Evolutionary conservation across 768 basidiomycete genomes (phyloP), one percentile per base, ranked within the genome.

Genomic region (Serendipita indica): DNA sequence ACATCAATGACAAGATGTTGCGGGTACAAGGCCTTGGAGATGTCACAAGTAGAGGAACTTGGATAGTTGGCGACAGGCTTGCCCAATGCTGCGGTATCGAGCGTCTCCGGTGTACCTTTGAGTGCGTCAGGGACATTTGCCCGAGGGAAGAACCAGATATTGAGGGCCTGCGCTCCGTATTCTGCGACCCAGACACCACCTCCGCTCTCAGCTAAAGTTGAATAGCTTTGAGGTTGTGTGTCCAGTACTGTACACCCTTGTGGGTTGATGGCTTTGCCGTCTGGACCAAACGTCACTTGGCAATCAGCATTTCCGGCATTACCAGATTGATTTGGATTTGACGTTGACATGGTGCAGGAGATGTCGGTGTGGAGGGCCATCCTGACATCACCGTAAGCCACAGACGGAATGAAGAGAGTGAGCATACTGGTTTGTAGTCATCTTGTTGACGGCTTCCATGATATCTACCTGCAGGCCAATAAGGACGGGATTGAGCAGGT

Each of bases 81-180:
- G 5, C 58, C 58, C 12, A 58, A 28, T 14, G 58, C 43, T 10
- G 58, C 20, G 12, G 58, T 58, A 33, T 58, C 58, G 20, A 58
- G 13, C 13, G 35, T 43, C 13, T 25, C 27, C 7, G 52, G 20
- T 37, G 13, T 43, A 12, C 30, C 22, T 13, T 25, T 58, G 4
- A 58, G 58, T 27, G 18, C 6, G n/a, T 25, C 14, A 16, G 58
- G 58, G 27, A 58, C 33, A 27, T 20, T 41, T 14, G 58, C 3
- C 13, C 58, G 58, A 37, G 33, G 18, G 58, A 58, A 58, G 58
- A 58, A 58, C 58, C 58, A 58, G 20, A 58, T 58, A n/a, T 37
- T 39, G 12, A 58, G 16, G 13, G 58, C 33, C 16, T 18, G 16
- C 3, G 34, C 39, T 13, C 39, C 35, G 27, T 39, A 58, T 30